These are phyloP conservation scores for Yamadazyma endophytica DNA, from an alignment of 805 yeast species.

Conservation along the genomic window DNA sequence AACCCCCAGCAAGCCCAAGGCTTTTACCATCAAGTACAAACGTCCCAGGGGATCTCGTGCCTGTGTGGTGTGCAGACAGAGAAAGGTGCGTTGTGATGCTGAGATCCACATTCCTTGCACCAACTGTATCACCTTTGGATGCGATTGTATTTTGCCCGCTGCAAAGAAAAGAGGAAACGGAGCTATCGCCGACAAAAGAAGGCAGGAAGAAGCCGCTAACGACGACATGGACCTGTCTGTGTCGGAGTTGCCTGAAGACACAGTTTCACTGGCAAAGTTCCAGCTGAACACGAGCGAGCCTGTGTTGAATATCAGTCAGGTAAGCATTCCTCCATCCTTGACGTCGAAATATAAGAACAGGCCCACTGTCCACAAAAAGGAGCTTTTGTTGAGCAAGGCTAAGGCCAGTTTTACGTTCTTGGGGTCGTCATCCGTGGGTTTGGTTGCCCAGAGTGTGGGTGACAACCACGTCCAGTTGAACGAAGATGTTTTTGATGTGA, in stretches of 20 bases:
- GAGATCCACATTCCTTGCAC: slow-evolving; percentile 45
- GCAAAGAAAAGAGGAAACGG: slow-evolving; percentile 41
- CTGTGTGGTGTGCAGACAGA: slow-evolving; percentile 70
- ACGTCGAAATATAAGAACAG: slow-evolving; percentile 37
- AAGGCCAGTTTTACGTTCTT: slow-evolving; percentile 42
- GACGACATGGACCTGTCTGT: slow-evolving; percentile 1
- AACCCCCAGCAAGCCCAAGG: slow-evolving; percentile 33
- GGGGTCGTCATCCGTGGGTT: slow-evolving; percentile 50
- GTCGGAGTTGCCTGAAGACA: slow-evolving; percentile 3
- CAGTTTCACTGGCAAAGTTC: too few species aligned
- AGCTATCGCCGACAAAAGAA: slow-evolving; percentile 9
- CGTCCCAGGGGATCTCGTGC: slow-evolving; percentile 67
- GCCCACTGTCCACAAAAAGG: slow-evolving; percentile 34
- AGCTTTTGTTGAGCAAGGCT: slow-evolving; percentile 21
- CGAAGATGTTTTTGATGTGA: slow-evolving; percentile 34
- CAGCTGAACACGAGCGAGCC: slow-evolving; percentile 26
- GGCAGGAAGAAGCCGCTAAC: slow-evolving; percentile 1
- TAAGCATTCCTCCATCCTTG: slow-evolving; percentile 40
- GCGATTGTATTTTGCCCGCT: slow-evolving; percentile 68
- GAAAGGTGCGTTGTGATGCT: slow-evolving; percentile 81
- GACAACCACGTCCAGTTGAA: slow-evolving; percentile 46
- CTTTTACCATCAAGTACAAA: slow-evolving; percentile 44
- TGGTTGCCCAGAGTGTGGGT: slow-evolving; percentile 43
- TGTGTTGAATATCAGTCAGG: slow-evolving; percentile 37
- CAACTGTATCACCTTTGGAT: slow-evolving; percentile 67